These are phyloP conservation scores for Parathielavia hyrcaniae DNA, from an alignment of 495 filamentous ascomycete species.

Conservation along the genomic window DNA sequence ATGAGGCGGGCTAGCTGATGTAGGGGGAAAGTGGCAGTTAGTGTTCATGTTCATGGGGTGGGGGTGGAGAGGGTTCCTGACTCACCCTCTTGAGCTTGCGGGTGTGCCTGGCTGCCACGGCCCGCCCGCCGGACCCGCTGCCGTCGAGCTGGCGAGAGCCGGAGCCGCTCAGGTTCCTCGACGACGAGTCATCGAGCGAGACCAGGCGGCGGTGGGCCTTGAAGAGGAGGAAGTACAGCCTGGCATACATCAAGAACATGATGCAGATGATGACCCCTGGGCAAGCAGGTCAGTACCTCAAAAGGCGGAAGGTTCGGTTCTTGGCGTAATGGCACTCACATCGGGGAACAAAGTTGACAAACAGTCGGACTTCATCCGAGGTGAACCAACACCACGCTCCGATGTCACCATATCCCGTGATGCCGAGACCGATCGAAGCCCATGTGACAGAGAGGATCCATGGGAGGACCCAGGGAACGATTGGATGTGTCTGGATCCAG, in stretches of 20 bases:
- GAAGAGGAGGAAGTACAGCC: conserved; percentile 40
- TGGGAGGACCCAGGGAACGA: conserved; percentile 34
- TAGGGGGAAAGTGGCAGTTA: background rate
- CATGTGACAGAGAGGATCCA: conserved; percentile 36
- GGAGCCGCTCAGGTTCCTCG: background rate
- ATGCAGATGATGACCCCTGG: conserved; percentile 35
- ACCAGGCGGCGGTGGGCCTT: conserved; percentile 36
- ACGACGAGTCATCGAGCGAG: conserved; percentile 14
- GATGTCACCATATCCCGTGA: conserved; percentile 41
- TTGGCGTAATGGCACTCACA: conserved; percentile 3
- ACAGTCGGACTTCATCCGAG: conserved; percentile 34
- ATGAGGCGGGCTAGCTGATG: conserved; percentile 36
- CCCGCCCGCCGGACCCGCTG: background rate
- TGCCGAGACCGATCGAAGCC: conserved; percentile 33
- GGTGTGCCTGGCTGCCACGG: background rate
- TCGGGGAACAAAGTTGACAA: conserved; percentile 40
- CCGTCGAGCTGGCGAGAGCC: background rate
- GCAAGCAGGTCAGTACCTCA: too few species aligned
- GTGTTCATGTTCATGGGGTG: background rate
- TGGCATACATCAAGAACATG: conserved; percentile 36
- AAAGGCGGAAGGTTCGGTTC: too few species aligned
- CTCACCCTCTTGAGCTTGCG: conserved; percentile 32
- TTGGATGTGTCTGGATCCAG: conserved; percentile 37
- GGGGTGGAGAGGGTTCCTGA: background rate
- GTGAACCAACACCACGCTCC: conserved; percentile 45